Conservation (phyloP, 768 basidiomycete genomes). For the Mycena chlorophos region DNA sequence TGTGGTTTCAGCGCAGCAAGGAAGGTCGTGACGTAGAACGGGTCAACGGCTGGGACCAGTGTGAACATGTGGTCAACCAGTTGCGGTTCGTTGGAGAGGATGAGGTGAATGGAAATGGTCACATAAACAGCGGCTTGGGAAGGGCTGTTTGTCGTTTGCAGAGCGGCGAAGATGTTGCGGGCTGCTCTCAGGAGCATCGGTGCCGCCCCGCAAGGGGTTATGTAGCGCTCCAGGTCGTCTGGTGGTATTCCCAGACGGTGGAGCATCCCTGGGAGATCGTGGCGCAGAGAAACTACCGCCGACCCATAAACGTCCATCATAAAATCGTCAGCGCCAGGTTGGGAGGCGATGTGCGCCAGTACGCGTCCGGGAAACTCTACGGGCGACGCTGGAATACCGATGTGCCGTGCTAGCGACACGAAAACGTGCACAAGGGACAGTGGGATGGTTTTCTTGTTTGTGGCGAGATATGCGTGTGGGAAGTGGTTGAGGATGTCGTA, state of each 20-base stretch:
- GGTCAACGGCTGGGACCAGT: slow-evolving; percentile 32
- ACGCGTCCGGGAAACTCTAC: slow-evolving; percentile 59
- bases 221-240: slow-evolving; percentile 18
- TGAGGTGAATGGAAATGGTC: slow-evolving; percentile 37
- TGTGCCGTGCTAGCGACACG: slow-evolving; percentile 49
- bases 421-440: slow-evolving; percentile 63
- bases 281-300: slow-evolving; percentile 35
- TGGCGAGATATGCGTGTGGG: slow-evolving; percentile 57
- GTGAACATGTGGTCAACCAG: slow-evolving; percentile 34
- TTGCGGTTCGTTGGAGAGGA: slow-evolving; percentile 36
- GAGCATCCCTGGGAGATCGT: slow-evolving; percentile 37
- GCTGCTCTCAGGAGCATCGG: slow-evolving; percentile 42
- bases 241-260: slow-evolving; percentile 27
- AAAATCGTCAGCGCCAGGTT: slow-evolving; percentile 37
- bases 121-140: slow-evolving; percentile 35
- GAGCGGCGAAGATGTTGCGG: slow-evolving; percentile 39
- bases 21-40: slow-evolving; percentile 47
- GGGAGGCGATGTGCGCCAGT: slow-evolving; percentile 47
- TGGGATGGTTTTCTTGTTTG: slow-evolving; percentile 52
- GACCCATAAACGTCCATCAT: slow-evolving; percentile 52
- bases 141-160: slow-evolving; percentile 17
- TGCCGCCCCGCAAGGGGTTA: slow-evolving; percentile 31
- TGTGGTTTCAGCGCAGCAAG: slow-evolving; percentile 38
- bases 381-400: slow-evolving; percentile 54
- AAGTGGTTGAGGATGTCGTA: slow-evolving; percentile 52